Conservation (phyloP, 2,329 filamentous ascomycete species). For the Fusarium redolens region DNA sequence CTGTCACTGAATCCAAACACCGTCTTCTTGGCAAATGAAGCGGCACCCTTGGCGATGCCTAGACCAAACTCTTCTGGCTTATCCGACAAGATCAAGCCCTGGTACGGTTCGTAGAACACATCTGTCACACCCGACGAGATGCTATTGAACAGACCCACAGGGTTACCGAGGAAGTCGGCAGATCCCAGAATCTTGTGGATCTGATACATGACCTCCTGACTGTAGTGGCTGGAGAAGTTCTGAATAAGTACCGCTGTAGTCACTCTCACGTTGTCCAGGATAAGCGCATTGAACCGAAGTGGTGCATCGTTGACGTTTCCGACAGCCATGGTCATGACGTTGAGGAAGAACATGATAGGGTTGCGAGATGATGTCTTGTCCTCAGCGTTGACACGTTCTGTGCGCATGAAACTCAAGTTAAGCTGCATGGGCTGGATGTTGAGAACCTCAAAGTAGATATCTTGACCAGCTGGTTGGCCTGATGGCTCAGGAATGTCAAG, state of each 20-base stretch:
- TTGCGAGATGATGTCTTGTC: constrained; percentile 92
- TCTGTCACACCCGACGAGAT: constrained; percentile 96
- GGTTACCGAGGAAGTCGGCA: constrained; percentile 96
- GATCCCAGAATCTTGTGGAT: constrained; percentile 98
- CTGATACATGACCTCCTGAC: constrained; percentile 94
- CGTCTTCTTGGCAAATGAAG: constrained; percentile 97
- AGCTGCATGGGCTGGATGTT: constrained; percentile 99
- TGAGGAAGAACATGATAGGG: constrained; percentile 98
- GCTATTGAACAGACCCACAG: constrained; percentile 97
- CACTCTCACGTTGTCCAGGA: constrained; percentile 94
- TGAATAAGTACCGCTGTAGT: constrained; percentile 85
- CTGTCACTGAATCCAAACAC: constrained; percentile 98
- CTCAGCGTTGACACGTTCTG: constrained; percentile 94
- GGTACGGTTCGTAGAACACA: constrained; percentile 99
- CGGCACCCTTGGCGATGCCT: constrained; percentile 95
- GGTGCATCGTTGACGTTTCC: constrained; percentile 99
- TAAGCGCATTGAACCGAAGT: constrained; percentile 89
- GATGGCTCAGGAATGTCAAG: constrained; percentile 93
- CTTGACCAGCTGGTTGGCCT: constrained; percentile 84
- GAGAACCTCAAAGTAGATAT: constrained; percentile 97
- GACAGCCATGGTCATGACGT: constrained; percentile 98
- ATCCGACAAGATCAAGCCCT: constrained; percentile 96
- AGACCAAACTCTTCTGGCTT: constrained; percentile 93
- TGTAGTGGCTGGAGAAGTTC: constrained; percentile 94
- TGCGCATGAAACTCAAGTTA: constrained; percentile 95